These are phyloP conservation scores for Xanthoconium separans DNA, from an alignment of 1,284 basidiomycete species.

Conservation along the genomic window DNA sequence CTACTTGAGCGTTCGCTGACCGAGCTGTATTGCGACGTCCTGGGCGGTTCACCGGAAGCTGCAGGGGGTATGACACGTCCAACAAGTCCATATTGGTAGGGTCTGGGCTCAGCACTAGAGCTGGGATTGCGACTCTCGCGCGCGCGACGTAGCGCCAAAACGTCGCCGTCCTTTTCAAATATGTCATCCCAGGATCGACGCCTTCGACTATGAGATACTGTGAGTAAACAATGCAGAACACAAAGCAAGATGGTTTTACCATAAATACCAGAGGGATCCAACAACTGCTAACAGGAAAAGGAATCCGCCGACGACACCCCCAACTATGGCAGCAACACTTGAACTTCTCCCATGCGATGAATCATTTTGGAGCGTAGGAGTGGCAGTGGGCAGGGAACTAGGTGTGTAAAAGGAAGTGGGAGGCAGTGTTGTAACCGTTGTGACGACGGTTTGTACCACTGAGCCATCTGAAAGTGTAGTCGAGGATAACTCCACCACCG, in stretches of 20 bases:
- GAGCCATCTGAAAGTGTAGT: constrained; percentile 38
- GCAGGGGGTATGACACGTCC: constrained; percentile 42
- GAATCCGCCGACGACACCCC: constrained; percentile 53
- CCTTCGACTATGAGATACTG: constrained; percentile 39
- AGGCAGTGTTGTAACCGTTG: constrained; percentile 29
- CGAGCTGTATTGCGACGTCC: constrained; percentile 22
- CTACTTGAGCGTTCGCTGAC: constrained; percentile 22
- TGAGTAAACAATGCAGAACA: constrained; percentile 10
- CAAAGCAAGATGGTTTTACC: constrained; percentile 34
- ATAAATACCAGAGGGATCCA: constrained; percentile 46
- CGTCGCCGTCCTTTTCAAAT: constrained; percentile 40
- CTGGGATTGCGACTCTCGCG: constrained; percentile 13
- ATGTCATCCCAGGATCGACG: constrained; percentile 49
- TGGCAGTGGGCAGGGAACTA: constrained; percentile 19
- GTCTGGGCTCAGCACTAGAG: constrained; percentile 34
- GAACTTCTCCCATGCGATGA: constrained; percentile 21
- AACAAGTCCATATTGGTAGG: constrained; percentile 54
- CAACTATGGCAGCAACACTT: constrained; percentile 47
- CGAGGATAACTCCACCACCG: constrained; percentile 21
- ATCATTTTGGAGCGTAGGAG: constrained; percentile 21
- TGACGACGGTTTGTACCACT: constrained; percentile 31
- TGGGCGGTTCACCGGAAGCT: constrained; percentile 35
- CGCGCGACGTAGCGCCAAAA: constrained; percentile 7
- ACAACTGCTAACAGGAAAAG: constrained; percentile 44
- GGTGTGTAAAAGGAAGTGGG: constrained; percentile 27